phyloP scores from a whole-genome alignment of 192 early-diverging fungal genomes.

The Podila epigama region DNA sequence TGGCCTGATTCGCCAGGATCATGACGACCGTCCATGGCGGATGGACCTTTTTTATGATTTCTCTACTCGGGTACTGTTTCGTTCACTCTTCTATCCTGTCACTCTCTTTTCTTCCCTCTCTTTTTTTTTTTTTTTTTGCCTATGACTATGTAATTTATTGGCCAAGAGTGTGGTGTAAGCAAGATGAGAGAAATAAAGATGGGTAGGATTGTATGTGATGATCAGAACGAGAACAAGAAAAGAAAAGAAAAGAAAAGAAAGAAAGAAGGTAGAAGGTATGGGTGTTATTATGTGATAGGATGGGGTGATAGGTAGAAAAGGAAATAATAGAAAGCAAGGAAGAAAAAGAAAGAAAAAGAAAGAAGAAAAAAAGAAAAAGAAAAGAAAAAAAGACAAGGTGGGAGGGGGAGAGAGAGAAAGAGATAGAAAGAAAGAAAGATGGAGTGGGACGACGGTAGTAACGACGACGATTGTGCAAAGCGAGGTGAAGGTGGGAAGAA shows the following conservation, averaged over 20 bases:
- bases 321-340: not conserved
- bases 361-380: not conserved
- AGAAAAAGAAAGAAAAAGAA: slow-evolving; percentile 1
- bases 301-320: not conserved
- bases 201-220: not conserved
- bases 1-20: not conserved
- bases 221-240: not conserved
- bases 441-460: not conserved
- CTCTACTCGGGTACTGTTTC: not conserved
- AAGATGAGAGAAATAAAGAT: not conserved
- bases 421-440: not conserved
- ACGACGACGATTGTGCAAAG: not conserved
- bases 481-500: not conserved
- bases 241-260: not conserved
- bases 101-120: too few species aligned
- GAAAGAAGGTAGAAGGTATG: not conserved
- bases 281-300: not conserved
- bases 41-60: not conserved
- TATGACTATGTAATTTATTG: too few species aligned
- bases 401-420: not conserved
- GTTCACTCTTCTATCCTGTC: too few species aligned
- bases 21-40: not conserved
- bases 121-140: too few species aligned
- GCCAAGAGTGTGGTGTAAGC: not conserved
- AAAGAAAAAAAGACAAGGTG: not conserved